Evolutionary conservation across 2,329 filamentous ascomycete species (phyloP).

Genomic region (Metarhizium anisopliae): DNA sequence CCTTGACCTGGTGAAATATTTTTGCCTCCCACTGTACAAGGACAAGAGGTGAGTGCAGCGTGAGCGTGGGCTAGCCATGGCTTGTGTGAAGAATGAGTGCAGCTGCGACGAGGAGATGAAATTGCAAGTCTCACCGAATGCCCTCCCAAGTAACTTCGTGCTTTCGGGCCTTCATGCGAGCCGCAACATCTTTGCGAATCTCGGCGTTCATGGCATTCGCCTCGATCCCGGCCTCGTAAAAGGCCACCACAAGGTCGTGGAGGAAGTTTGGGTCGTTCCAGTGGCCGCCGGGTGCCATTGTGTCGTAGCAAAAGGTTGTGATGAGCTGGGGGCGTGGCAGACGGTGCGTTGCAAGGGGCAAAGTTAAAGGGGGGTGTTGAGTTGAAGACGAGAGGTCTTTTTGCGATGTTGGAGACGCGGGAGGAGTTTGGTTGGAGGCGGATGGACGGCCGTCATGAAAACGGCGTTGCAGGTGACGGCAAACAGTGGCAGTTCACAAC

Average conservation of each 20-base stretch:
- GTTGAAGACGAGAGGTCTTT: neutral
- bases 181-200: conserved; percentile 21
- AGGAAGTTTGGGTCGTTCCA: conserved; percentile 27
- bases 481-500: neutral
- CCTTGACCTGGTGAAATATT: too few species aligned
- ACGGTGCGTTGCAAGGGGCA: neutral
- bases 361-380: too few species aligned
- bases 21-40: too few species aligned
- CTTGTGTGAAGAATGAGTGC: neutral
- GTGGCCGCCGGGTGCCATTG: conserved; percentile 12
- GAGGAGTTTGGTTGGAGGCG: too few species aligned
- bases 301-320: too few species aligned
- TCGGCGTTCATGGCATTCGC: conserved; percentile 18
- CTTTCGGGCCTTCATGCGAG: conserved; percentile 22
- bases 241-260: conserved; percentile 21
- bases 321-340: neutral
- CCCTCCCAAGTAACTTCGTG: conserved; percentile 33
- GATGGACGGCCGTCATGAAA: neutral
- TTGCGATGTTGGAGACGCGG: neutral
- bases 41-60: too few species aligned
- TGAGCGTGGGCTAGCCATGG: too few species aligned
- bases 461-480: neutral
- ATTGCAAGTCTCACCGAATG: conserved; percentile 29
- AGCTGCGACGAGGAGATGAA: neutral
- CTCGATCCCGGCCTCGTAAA: conserved; percentile 21